phyloP scores from a whole-genome alignment of 176 grass and related monocot species.

The Carex myosuroides region DNA sequence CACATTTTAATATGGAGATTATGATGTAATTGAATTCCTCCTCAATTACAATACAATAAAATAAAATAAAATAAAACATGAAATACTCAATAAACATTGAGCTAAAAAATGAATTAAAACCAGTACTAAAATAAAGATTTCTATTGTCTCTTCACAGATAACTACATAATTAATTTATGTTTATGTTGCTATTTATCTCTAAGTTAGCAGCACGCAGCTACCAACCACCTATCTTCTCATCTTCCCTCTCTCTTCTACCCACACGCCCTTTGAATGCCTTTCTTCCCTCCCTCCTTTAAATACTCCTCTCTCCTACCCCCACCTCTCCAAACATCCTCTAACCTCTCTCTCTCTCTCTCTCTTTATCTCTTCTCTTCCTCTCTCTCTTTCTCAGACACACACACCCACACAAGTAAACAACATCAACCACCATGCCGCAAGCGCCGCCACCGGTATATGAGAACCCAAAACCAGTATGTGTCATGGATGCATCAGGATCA shows the following conservation, averaged over 20 bases:
- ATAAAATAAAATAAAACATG: no score
- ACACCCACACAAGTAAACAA: neutral
- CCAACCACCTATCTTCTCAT: conserved; percentile 16
- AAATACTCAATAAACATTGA: no score
- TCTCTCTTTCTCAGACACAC: conserved; percentile 11
- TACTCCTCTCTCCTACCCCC: conserved; percentile 16
- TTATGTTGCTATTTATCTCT: neutral
- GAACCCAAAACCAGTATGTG: conserved; percentile 51
- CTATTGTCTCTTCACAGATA: no score
- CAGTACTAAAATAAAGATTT: no score
- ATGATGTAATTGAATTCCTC: no score
- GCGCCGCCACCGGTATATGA: neutral
- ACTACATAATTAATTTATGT: no score
- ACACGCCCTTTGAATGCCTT: conserved; percentile 46
- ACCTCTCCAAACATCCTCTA: neutral
- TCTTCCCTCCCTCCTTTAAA: conserved; percentile 15
- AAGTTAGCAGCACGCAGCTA: conserved; percentile 24
- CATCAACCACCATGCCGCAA: conserved; percentile 19
- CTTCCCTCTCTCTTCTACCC: conserved; percentile 3
- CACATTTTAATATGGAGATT: no score
- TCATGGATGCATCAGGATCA: conserved; percentile 68
- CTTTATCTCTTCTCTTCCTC: neutral
- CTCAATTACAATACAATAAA: no score
- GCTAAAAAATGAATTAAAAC: no score
- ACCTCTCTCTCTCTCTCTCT: conserved; percentile 1